Evolutionary conservation across 345 rosid species (phyloP), one percentile per base, ranked within the genome.

Genomic region (Eucalyptus brandiana): DNA sequence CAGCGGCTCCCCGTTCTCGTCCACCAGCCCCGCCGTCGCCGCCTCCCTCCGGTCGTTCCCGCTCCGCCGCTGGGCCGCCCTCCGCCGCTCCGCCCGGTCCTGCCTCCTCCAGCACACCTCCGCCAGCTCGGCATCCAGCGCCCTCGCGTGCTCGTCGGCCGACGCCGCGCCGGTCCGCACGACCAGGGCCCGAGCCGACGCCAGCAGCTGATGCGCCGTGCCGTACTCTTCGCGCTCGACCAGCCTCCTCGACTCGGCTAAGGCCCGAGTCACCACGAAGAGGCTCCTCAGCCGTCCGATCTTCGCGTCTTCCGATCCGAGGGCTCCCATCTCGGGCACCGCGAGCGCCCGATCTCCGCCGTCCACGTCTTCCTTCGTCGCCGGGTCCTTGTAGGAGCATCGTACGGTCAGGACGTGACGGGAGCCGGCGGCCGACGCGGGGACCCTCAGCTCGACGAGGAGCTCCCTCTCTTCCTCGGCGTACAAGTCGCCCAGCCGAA

Each of bases 391-490:
- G 90, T 93, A 96, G 34, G 95, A 94, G 86, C 96, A 94, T 44
- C 94, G 93, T 47, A 95, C 94, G 56, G 95, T 90, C 90, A 97
- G 87, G 87, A 94, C 88, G 72, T 92, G 95, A 86, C 91, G 91
- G 91, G 94, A 87, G 81, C 93, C 91, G 21, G 45, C 85, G 1
- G 94, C 89, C 7, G 93, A 89, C 5, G 90, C 85, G 0, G 96
- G 96, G 88, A 93, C 93, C 85, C 92, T 92, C 86, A 97, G 88
- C 91, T 97, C 99, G 9, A 97, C 94, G 9, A 97, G 92, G 32
- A 96, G 89, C 76, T 97, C 98, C 90, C 95, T 93, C 87, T 96
- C 99, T 69, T 97, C 99, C 76, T 93, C 99, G 14, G 95, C 97
- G 89, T 95, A 95, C 12, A 97, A 89, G 90, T 97, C 98, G 1